Evolutionary conservation across 179 eudicot species (phyloP).

Genomic region (Beta corolliflora): DNA sequence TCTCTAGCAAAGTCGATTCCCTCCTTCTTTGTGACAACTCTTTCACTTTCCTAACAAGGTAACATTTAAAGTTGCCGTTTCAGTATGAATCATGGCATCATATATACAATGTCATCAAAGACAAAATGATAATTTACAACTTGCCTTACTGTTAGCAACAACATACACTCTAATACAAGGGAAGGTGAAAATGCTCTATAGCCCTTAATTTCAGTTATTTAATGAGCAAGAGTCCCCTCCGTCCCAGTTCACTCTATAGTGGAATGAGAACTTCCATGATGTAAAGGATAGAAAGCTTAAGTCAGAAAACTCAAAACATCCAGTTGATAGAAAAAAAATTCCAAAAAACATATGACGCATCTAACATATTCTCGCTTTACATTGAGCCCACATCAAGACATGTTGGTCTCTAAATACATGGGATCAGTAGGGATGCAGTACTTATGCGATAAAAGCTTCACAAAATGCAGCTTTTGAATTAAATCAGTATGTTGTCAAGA

Average conservation of each 20-base stretch:
- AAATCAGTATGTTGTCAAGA: neutral
- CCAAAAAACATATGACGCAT: too few species aligned
- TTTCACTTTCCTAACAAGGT: slow-evolving; percentile 68
- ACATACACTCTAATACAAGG: neutral
- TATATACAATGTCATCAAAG: neutral
- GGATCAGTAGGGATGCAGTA: neutral
- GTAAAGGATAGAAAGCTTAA: neutral
- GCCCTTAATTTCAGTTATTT: neutral
- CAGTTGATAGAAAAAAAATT: neutral
- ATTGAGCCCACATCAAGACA: neutral
- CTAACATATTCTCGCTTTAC: neutral
- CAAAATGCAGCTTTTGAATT: neutral
- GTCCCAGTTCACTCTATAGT: neutral
- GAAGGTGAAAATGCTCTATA: neutral
- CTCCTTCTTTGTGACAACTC: slow-evolving; percentile 86
- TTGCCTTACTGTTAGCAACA: neutral
- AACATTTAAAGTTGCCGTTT: neutral
- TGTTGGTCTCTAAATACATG: neutral
- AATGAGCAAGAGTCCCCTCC: neutral
- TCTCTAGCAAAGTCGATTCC: slow-evolving; percentile 94
- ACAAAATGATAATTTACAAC: neutral
- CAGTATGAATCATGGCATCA: neutral
- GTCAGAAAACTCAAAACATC: neutral
- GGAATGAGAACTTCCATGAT: neutral
- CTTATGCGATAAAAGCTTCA: neutral